Base-by-base conservation (phyloP, 202 grass and related monocot species). In the Carex arenaria region DNA sequence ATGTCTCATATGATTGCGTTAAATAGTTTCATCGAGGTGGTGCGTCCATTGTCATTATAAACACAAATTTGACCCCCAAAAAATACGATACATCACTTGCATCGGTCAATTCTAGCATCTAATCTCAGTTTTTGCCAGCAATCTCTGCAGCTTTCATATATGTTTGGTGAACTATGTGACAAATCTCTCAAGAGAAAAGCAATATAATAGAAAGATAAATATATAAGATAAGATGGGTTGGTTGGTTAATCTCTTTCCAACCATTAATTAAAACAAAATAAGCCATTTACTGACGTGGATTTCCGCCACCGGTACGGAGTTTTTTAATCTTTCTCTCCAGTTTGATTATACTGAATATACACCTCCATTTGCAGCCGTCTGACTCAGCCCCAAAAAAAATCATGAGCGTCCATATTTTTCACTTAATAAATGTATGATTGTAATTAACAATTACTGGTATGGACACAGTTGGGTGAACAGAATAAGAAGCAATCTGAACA, bases 191-290 rank as follows among this genome's bases (percentile, higher is more conserved):
- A 65, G 84, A 20, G 53, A 17, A 85, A 85, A 87, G 84, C 73
- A 74, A 87, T 63, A 85, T 38, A 79, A 83, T 63, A 85, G 47
- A 79, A 83, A 87, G 86, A 89, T 89, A 89, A 87, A 92, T 5
- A 38, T 38, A 5, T 89, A 92, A 90, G 86, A 86, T 89, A 92
- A 90, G 86, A 86, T 89, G 79, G 80, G 84, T 86, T 87, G 82
- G 93, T 92, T 95, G 88, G 63, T 87, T 70, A n/a, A 90, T 95
- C 93, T 47, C 67, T 89, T 84, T 95, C 93, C 22, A 67, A 64
- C 23, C 42, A 63, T 67, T 55, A 49, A 67, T 62, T 65, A 54
- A 26, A 82, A 63, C 11, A 26, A 52, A 76, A 76, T 55, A 56
- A 18, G 26, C 20, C 34, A 17, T 64, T 53, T 26, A 6, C 5